phyloP scores from a whole-genome alignment of 1,284 basidiomycete species.

The Testicularia cyperi region DNA sequence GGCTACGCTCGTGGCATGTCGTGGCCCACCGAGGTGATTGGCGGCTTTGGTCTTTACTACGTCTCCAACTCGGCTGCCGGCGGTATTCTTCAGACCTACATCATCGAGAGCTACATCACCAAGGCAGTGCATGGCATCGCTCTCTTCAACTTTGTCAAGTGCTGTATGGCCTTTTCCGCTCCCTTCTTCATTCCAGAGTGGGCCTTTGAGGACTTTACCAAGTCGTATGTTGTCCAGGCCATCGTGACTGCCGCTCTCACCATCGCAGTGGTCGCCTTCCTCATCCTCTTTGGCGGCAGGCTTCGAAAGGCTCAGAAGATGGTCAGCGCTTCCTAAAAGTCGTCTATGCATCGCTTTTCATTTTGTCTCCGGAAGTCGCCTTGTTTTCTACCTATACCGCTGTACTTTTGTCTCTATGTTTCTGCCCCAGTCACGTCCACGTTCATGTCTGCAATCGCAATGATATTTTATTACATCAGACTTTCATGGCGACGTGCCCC shows the following conservation, averaged over 20 bases:
- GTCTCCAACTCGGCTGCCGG: constrained; percentile 24
- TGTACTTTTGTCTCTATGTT: too few relatives aligned
- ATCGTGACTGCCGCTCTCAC: constrained; percentile 51
- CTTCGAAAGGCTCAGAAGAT: constrained; percentile 32
- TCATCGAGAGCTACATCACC: constrained; percentile 58
- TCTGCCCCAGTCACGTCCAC: too few relatives aligned
- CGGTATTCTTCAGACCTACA: constrained; percentile 49
- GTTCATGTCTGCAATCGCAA: too few relatives aligned
- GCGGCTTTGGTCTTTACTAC: constrained; percentile 59
- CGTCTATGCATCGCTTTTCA: too few relatives aligned
- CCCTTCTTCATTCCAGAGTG: constrained; percentile 59
- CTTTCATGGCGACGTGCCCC: too few relatives aligned
- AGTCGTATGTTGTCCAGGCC: constrained; percentile 52
- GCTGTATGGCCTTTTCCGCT: constrained; percentile 59
- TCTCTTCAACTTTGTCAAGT: constrained; percentile 61
- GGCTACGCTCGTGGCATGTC: constrained; percentile 44
- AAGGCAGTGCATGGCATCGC: constrained; percentile 58
- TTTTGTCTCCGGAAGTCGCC: too few relatives aligned
- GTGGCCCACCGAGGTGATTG: constrained; percentile 60
- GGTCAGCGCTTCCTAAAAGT: constrained; percentile 15
- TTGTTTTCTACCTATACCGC: too few relatives aligned
- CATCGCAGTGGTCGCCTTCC: constrained; percentile 14
- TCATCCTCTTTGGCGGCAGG: constrained; percentile 42
- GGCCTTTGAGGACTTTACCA: constrained; percentile 47
- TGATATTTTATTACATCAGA: too few relatives aligned